A percentile compares a stretch with the other conserved stretches of the same genome.
These are phyloP conservation scores for Didymella arachidicola DNA, from an alignment of 2,329 filamentous ascomycete species.

Conservation along the genomic window DNA sequence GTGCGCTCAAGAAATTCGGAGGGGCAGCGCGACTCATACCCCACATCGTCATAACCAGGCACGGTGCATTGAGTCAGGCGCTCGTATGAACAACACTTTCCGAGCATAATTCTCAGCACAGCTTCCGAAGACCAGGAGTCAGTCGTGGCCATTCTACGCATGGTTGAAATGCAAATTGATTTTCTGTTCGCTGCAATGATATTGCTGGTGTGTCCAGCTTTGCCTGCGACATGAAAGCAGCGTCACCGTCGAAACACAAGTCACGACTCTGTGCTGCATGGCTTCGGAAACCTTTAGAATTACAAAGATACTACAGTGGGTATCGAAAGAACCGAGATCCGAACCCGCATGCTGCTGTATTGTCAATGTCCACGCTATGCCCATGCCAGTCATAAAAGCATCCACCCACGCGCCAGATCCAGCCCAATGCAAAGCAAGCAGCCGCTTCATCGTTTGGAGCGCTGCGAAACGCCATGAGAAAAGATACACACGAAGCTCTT, in stretches of 20 bases:
- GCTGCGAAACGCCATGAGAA: constrained; percentile 3
- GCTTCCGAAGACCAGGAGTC: too few relatives aligned
- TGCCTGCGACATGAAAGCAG: too few relatives aligned
- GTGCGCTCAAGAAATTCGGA: constrained; percentile 18
- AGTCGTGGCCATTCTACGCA: too few relatives aligned
- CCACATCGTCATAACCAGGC: constrained; percentile 27
- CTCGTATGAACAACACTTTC: background rate
- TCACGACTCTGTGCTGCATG: background rate
- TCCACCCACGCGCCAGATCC: constrained; percentile 10
- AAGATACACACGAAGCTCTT: background rate
- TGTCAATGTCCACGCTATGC: constrained; percentile 20
- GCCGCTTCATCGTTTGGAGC: background rate
- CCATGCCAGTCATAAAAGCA: constrained; percentile 9
- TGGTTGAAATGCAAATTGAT: too few relatives aligned
- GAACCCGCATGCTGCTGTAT: constrained; percentile 16
- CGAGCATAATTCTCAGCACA: background rate
- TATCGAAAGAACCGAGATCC: constrained; percentile 14
- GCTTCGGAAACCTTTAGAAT: constrained; percentile 5
- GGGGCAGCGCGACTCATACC: constrained; percentile 27
- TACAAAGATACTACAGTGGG: constrained; percentile 21
- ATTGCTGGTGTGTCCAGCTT: too few relatives aligned
- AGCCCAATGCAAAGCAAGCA: constrained; percentile 12
- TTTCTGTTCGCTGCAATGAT: too few relatives aligned
- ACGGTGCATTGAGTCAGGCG: constrained; percentile 10
- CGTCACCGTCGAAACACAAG: too few relatives aligned